Base-by-base conservation (phyloP, 441 rosid species). In the Lepidium campestre region DNA sequence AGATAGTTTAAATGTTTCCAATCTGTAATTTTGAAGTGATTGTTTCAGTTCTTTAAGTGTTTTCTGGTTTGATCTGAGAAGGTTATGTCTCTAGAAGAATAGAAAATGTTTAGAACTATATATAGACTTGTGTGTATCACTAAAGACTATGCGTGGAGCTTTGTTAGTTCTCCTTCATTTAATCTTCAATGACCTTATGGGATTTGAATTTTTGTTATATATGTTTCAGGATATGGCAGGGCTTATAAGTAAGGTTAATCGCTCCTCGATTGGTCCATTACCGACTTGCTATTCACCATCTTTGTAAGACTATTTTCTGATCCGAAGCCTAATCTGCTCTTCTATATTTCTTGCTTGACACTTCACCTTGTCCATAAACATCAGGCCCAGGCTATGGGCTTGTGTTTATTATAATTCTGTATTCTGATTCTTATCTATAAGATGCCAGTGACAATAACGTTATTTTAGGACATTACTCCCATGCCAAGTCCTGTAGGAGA, bases 201-300 rank as follows among this genome's bases (percentile, higher is more conserved):
- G n/a, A 37, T 35, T 57, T 61, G 32, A 68, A 70, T 60, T 75
- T 41, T 41, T 59, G 23, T 13, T 36, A 27, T 56, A 17, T 77
- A 29, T 75, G 31, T 80, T 74, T 65, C 81, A 90, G 98, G 98
- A 93, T 79, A 93, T 93, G 98, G 98, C 94, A 63, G 98, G 98
- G 63, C 79, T 93, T 70, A 93, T 90, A 68, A 88, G 97, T 83
- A 93, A 93, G 91, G 91, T 93, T 79, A 93, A 93, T 57, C 97
- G 92, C 57, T 93, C 98, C 53, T 93, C 96, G 13, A 90, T 93
- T 60, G 98, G 97, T 37, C 97, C 96, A 42, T 71, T 93, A 73
- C 98, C 98, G 36, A 49, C 97, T 12, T 90, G 96, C 82, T 93
- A 93, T 69, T 88, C 98, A 11, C 96, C 97, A 48, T 82, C 94